Evolutionary conservation across 2,329 filamentous ascomycete species (phyloP).

Genomic region (Emergomyces pasteurianus): DNA sequence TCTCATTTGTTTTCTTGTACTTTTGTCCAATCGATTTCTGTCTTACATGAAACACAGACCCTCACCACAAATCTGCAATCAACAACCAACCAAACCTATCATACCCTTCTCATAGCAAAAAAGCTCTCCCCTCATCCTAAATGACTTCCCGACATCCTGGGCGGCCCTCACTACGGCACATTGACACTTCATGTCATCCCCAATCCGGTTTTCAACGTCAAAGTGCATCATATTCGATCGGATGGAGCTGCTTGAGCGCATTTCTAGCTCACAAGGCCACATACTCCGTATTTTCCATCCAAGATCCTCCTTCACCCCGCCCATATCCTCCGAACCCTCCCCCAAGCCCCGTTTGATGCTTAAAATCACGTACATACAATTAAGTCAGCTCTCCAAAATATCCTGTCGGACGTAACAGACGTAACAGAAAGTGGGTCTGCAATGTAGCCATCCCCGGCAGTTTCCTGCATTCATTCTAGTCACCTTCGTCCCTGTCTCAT

Average conservation of each 20-base stretch:
- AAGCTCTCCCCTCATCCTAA: background rate
- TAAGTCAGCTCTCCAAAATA: background rate
- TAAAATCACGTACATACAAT: background rate
- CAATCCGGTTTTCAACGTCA: background rate
- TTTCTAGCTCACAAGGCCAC: background rate
- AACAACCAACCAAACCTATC: background rate
- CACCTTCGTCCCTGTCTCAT: background rate
- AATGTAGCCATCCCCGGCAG: background rate
- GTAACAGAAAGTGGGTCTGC: background rate
- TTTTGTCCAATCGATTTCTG: too few species aligned
- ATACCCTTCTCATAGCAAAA: background rate
- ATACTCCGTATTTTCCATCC: slow-evolving; percentile 1
- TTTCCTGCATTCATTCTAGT: background rate
- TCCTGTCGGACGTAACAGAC: background rate
- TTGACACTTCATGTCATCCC: background rate
- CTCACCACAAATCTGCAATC: background rate
- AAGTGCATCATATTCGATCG: background rate
- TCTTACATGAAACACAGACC: too few species aligned
- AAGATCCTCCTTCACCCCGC: slow-evolving; percentile 18
- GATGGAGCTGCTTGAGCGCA: background rate
- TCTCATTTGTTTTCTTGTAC: background rate
- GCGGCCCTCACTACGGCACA: background rate
- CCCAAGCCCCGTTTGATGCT: slow-evolving; percentile 23
- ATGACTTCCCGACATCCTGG: background rate
- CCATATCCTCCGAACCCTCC: slow-evolving; percentile 30